Evolutionary conservation across 805 yeast genomes (phyloP), one percentile per base, ranked within the genome.

Genomic region (Kuraishia floccosa): DNA sequence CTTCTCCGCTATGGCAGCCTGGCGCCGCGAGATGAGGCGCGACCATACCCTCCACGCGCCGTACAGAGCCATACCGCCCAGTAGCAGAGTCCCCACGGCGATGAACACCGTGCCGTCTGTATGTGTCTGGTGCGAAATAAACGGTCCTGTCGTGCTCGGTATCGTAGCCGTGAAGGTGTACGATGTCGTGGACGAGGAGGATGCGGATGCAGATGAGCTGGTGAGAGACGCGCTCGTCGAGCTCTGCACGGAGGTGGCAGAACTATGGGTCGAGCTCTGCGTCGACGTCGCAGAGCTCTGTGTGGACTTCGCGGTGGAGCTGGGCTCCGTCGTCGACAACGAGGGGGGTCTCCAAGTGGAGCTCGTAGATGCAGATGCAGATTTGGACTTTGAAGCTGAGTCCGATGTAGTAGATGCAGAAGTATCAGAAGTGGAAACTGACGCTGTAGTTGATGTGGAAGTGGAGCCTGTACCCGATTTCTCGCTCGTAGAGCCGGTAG

Each of bases 71-170:
- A 48, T 25, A n/a, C 39, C 17, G 3, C 41, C 30, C 12, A 41
- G 12, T 37, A 64, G 30, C 6, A 60, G 41, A 0, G 54, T 49
- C 4, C 68, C 72, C 5, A 61, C 48, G 4, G 60, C 47, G 21
- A 67, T 60, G 43, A 67, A 66, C 14, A 66, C 60, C 10, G 67
- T 43, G 15, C 63, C 60, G 12, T 47, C 42, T 2, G 60, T 54
- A 26, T 54, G 40, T 6, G 36, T 25, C 5, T 52, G 32, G 14
- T 32, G 30, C 6, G 34, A 31, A 7, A 63, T 44, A 35, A 40
- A 60, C 7, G 68, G 68, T 30, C 60, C 35, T 5, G 21, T 10
- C 2, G 16, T 32, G 4, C 39, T 31, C 7, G 54, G 49, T 9
- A 49, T 39, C 2, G 35, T 27, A 5, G 46, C 46, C 17, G 31